These are phyloP conservation scores for Pseudogymnoascus destructans DNA, from an alignment of 2,329 filamentous ascomycete genomes.

Conservation along the genomic window DNA sequence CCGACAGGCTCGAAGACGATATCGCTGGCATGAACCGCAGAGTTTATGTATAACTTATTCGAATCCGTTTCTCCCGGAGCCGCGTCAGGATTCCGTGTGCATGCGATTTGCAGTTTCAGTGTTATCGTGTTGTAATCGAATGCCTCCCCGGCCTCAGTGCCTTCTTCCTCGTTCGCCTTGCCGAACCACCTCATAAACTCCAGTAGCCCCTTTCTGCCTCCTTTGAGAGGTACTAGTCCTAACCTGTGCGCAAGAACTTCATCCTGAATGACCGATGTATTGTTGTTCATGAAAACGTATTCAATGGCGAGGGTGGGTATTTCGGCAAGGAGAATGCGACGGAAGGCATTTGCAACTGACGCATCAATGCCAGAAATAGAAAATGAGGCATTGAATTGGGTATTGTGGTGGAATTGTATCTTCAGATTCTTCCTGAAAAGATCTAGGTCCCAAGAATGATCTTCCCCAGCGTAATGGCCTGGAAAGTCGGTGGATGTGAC, in stretches of 20 bases:
- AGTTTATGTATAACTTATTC: conserved; percentile 70
- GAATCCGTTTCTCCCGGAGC: conserved; percentile 65
- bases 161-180: conserved; percentile 52
- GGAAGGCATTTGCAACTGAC: conserved; percentile 90
- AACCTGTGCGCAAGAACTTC: conserved; percentile 87
- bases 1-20: conserved; percentile 67
- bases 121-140: conserved; percentile 81
- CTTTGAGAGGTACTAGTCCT: conserved; percentile 80
- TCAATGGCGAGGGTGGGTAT: conserved; percentile 92
- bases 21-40: conserved; percentile 68
- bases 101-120: conserved; percentile 63
- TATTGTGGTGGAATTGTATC: conserved; percentile 75
- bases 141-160: conserved; percentile 38
- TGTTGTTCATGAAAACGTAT: conserved; percentile 84
- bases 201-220: conserved; percentile 58
- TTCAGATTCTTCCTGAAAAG: conserved; percentile 58
- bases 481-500: conserved; percentile 86
- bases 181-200: conserved; percentile 73
- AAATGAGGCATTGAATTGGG: conserved; percentile 66
- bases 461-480: conserved; percentile 78
- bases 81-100: conserved; percentile 65
- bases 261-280: conserved; percentile 95
- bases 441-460: conserved; percentile 64
- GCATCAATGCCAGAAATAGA: conserved; percentile 87
- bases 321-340: conserved; percentile 88